These are phyloP conservation scores for Hippophae gyantsensis DNA, from an alignment of 306 rosid genomes.

Conservation along the genomic window DNA sequence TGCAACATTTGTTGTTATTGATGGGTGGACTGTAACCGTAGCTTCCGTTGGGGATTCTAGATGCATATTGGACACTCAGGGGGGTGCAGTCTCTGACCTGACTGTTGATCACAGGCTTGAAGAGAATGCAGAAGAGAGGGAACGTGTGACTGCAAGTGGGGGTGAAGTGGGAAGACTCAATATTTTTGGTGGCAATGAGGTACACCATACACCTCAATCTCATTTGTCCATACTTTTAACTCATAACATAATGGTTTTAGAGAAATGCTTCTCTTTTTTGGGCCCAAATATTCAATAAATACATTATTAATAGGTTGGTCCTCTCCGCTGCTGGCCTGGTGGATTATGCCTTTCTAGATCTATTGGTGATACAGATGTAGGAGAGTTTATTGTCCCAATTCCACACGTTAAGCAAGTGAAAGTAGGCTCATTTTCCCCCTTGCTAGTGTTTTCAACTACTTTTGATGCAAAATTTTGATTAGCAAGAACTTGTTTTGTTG, in stretches of 20 bases:
- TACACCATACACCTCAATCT: conserved; percentile 21
- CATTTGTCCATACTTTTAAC: conserved; percentile 12
- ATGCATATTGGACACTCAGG: conserved; percentile 82
- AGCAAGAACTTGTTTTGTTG: conserved; percentile 13
- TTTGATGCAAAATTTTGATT: conserved; percentile 4
- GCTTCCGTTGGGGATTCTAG: conserved; percentile 96
- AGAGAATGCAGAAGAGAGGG: conserved; percentile 88
- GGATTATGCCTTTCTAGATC: conserved; percentile 97
- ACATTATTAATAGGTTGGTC: conserved; percentile 63
- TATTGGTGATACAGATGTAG: conserved; percentile 97
- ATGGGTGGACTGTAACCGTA: conserved; percentile 82
- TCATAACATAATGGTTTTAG: conserved; percentile 2
- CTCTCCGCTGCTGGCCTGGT: conserved; percentile 99
- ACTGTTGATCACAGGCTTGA: conserved; percentile 91
- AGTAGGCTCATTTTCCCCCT: conserved; percentile 30
- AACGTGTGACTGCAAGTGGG: conserved; percentile 98
- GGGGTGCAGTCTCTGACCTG: conserved; percentile 81
- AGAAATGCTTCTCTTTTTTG: neutral
- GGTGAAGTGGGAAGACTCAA: conserved; percentile 99
- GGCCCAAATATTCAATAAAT: conserved; percentile 3
- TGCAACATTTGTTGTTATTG: conserved; percentile 82
- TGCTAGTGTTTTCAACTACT: conserved; percentile 8
- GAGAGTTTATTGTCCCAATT: conserved; percentile 90
- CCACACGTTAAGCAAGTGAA: conserved; percentile 99
- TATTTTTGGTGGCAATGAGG: conserved; percentile 87